A percentile compares a stretch with the other conserved stretches of the same genome.
These are phyloP conservation scores for Carex cristatella DNA, from an alignment of 176 grass and related monocot genomes.

Conservation along the genomic window DNA sequence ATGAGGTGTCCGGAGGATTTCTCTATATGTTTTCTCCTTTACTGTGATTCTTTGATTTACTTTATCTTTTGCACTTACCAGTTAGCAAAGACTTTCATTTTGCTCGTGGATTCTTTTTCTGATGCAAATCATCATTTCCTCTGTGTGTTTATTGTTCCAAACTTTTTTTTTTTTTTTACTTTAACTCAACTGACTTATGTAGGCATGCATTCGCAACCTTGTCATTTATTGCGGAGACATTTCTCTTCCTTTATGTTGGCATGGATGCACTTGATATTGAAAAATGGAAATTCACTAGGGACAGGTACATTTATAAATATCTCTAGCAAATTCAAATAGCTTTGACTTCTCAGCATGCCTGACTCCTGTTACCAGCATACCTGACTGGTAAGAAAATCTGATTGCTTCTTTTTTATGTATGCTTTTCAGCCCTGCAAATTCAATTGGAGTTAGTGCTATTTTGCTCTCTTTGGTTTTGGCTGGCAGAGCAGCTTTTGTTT, in stretches of 20 bases:
- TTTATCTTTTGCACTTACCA: neutral
- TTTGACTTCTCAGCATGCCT: conserved; percentile 6
- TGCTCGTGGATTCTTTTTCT: neutral
- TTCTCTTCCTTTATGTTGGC: conserved; percentile 96
- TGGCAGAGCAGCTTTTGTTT: conserved; percentile 97
- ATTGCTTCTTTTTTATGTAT: conserved; percentile 12
- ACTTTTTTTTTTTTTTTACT: neutral
- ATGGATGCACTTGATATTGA: conserved; percentile 98
- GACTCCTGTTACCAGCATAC: neutral
- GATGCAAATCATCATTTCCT: neutral
- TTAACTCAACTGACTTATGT: neutral
- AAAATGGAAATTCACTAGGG: conserved; percentile 85
- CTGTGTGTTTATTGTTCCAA: neutral
- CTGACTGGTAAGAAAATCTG: neutral
- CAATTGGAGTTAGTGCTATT: conserved; percentile 78
- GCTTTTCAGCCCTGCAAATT: conserved; percentile 76
- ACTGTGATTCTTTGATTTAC: neutral
- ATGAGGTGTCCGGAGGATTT: too few species aligned
- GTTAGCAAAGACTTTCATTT: neutral
- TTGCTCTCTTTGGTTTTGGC: conserved; percentile 76
- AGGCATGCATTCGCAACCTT: conserved; percentile 95
- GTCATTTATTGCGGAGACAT: conserved; percentile 94
- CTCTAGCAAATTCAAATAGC: neutral
- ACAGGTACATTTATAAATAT: conserved; percentile 45
- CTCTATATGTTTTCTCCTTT: neutral